Evolutionary conservation across 2,329 filamentous ascomycete species (phyloP).

Genomic region (Alternaria burnsii): DNA sequence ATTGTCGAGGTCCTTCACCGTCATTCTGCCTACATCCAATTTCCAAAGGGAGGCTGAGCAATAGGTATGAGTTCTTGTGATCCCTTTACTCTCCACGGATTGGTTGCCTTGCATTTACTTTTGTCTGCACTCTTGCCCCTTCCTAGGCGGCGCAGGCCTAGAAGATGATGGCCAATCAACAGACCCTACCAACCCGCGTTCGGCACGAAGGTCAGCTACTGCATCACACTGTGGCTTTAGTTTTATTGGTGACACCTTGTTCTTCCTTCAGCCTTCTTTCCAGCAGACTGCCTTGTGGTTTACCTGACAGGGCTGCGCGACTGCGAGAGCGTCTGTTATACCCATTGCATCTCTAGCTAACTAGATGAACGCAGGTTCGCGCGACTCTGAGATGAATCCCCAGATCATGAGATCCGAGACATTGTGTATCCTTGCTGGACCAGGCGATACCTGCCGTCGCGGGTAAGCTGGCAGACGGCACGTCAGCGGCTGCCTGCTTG

Average conservation of each 20-base stretch:
- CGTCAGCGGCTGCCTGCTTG: conserved; percentile 4
- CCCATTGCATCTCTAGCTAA: not conserved
- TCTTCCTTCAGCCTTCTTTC: not conserved
- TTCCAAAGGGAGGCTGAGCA: not conserved
- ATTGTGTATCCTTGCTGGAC: not conserved
- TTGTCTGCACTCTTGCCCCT: not conserved
- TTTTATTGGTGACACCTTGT: conserved; percentile 4
- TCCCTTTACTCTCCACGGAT: not conserved
- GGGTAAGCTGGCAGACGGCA: not conserved
- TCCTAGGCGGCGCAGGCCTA: not conserved
- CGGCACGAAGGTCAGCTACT: conserved; percentile 3
- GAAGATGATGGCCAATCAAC: not conserved
- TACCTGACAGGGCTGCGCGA: not conserved
- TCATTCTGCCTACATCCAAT: not conserved
- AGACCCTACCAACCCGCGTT: not conserved
- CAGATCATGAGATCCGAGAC: not conserved
- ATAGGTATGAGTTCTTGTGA: not conserved
- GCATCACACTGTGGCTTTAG: conserved; percentile 7
- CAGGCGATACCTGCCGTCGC: not conserved
- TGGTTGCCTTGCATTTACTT: not conserved
- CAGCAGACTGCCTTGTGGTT: not conserved
- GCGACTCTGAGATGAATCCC: rapidly evolving
- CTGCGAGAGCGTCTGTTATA: not conserved
- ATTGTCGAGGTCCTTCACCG: not conserved
- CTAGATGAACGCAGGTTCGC: not conserved